These are phyloP conservation scores for Papiliotrema nemorosa DNA, from an alignment of 1,284 basidiomycete genomes.

Conservation along the genomic window DNA sequence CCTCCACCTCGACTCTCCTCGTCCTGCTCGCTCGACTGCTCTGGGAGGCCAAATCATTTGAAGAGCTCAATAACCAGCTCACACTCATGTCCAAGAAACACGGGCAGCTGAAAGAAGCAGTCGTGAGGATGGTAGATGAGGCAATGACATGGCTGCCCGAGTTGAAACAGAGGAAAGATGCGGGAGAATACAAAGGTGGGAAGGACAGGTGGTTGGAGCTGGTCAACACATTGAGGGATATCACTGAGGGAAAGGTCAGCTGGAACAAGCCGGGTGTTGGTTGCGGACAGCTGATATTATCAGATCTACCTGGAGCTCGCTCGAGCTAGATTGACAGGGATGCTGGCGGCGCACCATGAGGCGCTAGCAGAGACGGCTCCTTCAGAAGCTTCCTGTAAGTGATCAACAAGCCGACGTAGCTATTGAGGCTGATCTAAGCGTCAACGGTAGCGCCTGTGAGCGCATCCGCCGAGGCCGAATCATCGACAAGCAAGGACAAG, in stretches of 20 bases:
- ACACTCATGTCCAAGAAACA: slow-evolving; percentile 87
- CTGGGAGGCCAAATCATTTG: slow-evolving; percentile 62
- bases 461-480: slow-evolving; percentile 8
- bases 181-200: slow-evolving; percentile 56
- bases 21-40: slow-evolving; percentile 67
- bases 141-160: slow-evolving; percentile 75
- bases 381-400: slow-evolving; percentile 34
- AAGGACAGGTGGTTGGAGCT: slow-evolving; percentile 77
- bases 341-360: slow-evolving; percentile 81
- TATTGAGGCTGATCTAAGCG: neutral
- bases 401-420: neutral
- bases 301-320: slow-evolving; percentile 98
- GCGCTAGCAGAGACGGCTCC: slow-evolving; percentile 52
- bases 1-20: slow-evolving; percentile 82
- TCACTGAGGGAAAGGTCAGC: slow-evolving; percentile 92
- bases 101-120: slow-evolving; percentile 88
- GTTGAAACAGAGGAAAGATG: slow-evolving; percentile 51
- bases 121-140: slow-evolving; percentile 85
- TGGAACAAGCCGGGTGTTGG: slow-evolving; percentile 7
- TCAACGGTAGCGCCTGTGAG: slow-evolving; percentile 11
- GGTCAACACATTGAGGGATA: slow-evolving; percentile 79
- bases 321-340: slow-evolving; percentile 84
- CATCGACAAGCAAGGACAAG: slow-evolving; percentile 36
- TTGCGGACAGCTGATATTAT: neutral
- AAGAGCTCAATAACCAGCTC: slow-evolving; percentile 69